Base-by-base conservation (phyloP, 31 red algal species). In the Pterothamnion heteromorphum region DNA sequence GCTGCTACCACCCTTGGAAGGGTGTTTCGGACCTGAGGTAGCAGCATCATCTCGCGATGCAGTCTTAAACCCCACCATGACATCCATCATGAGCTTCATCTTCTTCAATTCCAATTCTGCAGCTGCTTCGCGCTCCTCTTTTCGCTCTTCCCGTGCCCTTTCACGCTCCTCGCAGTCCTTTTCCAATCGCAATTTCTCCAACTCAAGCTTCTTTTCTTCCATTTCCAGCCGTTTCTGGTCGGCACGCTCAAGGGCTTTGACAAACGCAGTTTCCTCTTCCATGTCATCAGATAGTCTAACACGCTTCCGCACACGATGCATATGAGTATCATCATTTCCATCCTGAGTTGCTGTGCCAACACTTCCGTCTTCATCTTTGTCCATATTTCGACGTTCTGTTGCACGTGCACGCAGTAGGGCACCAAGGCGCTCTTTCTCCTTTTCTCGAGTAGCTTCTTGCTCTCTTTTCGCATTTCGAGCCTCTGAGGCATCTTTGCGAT, bases 21-120 rank as follows among this genome's bases (percentile, higher is more conserved):
- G 21, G 14, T 28, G 80, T 0, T 22, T 0, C 23, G 14, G 14
- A 14, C 4, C 4, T 3, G 34, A 27, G n/a, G n/a, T n/a, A n/a
- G n/a, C n/a, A n/a, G n/a, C 23, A 82, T 14, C n/a, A 44, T 0
- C 84, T 88, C 24, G 27, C 30, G 18, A 26, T 5, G 3, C 5
- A 4, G 5, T 20, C 36, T 86, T 22, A 26, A 81, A 4, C 14
- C 24, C 44, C 4, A 23, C 36, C 5, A 57, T n/a, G 3, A 27
- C 36, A 20, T 64, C 85, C 21, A 36, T 3, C 4, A 93, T 33
- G 4, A 89, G 22, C 22, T 36, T 3, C 35, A 33, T 21, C 24
- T 88, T 93, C 31, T 33, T 22, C 0, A 93, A 33, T 33, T 93
- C 32, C 41, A 93, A 0, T 41, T 93, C 39, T 43, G 27, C 33